Base-by-base conservation (phyloP, 139 green algal species). In the Chara braunii region DNA sequence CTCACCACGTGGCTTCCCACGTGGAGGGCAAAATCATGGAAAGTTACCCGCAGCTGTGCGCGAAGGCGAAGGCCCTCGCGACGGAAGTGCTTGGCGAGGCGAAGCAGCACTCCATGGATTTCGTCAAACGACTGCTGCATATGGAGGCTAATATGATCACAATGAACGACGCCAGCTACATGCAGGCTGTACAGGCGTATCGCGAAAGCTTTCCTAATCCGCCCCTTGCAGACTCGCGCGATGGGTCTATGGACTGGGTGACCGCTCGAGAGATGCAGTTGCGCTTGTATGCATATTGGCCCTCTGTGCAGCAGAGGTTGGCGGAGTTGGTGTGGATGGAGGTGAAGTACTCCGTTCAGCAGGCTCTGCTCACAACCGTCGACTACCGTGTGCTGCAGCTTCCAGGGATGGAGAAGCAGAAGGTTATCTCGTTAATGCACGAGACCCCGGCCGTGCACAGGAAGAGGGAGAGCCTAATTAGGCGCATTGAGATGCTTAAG, bases 291-390 rank as follows among this genome's bases (percentile, higher is more conserved):
- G 37, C 59, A 2, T 68, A 68, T 66, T 60, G 30, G 30, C 37
- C 34, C 12, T 43, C 63, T 26, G 37, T 68, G 11, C 43, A 65
- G 4, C 35, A 65, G 29, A 52, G 59, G 34, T 7, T 68, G 37
- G 37, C 23, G 40, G 59, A 68, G 12, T 28, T 68, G 37, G 37
- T 69, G 1, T 48, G 44, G 9, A 68, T 69, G 58, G 51, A 68
- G 11, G 37, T 68, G 5, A 68, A 37, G 45, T n/a, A n/a, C n/a
- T n/a, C 40, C 18, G 18, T 48, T 18, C 18, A 26, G 18, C 40
- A 48, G 18, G 18, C 40, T 48, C 18, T 48, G 40, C n/a, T n/a
- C n/a, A n/a, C n/a, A n/a, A n/a, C n/a, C n/a, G n/a, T n/a, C n/a
- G n/a, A n/a, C n/a, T n/a, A n/a, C n/a, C n/a, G n/a, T n/a, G n/a